phyloP scores from a whole-genome alignment of 129 eudicot species.

The Lactuca saligna region DNA sequence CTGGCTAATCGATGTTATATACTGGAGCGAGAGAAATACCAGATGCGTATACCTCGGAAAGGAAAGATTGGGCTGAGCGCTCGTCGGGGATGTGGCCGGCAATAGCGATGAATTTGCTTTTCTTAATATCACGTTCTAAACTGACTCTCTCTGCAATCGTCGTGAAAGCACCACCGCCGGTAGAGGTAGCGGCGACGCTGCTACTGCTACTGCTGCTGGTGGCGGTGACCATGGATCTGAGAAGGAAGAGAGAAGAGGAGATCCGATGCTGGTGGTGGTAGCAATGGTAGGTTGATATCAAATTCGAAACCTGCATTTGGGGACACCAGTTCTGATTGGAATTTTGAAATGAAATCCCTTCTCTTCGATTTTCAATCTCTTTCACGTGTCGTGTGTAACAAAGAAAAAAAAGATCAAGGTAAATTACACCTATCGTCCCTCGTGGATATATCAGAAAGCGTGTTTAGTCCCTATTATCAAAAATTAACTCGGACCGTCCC shows the following conservation, averaged over 20 bases:
- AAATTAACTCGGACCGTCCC: no score
- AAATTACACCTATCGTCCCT: no score
- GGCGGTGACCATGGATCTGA: conserved; percentile 52
- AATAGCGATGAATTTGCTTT: conserved; percentile 93
- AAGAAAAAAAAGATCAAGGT: no score
- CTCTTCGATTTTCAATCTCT: background rate
- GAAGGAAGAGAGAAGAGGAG: conserved; percentile 27
- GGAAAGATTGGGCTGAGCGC: conserved; percentile 69
- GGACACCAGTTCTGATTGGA: conserved; percentile 12
- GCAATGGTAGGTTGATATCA: conserved; percentile 20
- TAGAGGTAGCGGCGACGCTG: conserved; percentile 19
- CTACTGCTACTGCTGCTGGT: conserved; percentile 36
- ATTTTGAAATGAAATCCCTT: background rate
- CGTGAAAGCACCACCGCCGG: conserved; percentile 60
- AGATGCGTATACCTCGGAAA: conserved; percentile 50
- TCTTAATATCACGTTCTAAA: conserved; percentile 77
- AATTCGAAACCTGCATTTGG: conserved; percentile 45
- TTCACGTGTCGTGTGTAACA: no score
- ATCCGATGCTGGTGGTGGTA: conserved; percentile 26
- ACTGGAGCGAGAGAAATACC: background rate
- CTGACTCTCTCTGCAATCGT: conserved; percentile 59
- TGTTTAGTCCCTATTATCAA: no score
- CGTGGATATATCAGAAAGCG: no score
- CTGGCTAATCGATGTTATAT: background rate
- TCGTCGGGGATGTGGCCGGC: conserved; percentile 74